phyloP scores from a whole-genome alignment of 768 basidiomycete species.

The Suillus spraguei region DNA sequence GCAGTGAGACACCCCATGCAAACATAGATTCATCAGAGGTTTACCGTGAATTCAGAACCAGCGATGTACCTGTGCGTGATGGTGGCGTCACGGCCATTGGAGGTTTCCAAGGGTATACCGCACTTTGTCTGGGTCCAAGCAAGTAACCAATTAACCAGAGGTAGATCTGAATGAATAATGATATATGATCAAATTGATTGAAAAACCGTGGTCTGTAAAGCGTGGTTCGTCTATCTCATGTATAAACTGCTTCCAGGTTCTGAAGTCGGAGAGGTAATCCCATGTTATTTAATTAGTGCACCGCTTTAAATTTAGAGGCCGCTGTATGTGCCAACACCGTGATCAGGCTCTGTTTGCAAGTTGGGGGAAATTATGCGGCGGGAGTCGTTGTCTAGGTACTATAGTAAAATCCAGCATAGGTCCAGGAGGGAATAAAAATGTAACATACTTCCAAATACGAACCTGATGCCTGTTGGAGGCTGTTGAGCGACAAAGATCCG shows the following conservation, averaged over 20 bases:
- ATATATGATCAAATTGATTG: constrained; percentile 26
- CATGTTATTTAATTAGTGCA: constrained; percentile 16
- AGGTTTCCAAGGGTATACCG: constrained; percentile 51
- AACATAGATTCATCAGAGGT: background rate
- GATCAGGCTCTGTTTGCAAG: constrained; percentile 13
- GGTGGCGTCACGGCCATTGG: background rate
- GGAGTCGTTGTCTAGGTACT: constrained; percentile 12
- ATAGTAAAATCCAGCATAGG: background rate
- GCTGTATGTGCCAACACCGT: constrained; percentile 14
- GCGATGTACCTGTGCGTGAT: background rate
- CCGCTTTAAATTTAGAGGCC: background rate
- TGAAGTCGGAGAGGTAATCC: constrained; percentile 26
- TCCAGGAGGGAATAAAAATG: background rate
- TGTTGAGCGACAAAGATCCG: background rate
- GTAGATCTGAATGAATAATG: constrained; percentile 62
- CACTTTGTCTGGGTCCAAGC: constrained; percentile 78
- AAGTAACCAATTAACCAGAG: constrained; percentile 52
- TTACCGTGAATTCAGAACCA: background rate
- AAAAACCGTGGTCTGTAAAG: constrained; percentile 20
- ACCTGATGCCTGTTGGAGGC: background rate
- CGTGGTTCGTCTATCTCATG: constrained; percentile 17
- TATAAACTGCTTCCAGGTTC: constrained; percentile 26
- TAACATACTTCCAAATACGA: background rate
- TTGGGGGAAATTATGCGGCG: constrained; percentile 14
- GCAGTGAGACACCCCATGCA: background rate